phyloP scores from a whole-genome alignment of 148 eudicot species.

The Rhododendron vialii region DNA sequence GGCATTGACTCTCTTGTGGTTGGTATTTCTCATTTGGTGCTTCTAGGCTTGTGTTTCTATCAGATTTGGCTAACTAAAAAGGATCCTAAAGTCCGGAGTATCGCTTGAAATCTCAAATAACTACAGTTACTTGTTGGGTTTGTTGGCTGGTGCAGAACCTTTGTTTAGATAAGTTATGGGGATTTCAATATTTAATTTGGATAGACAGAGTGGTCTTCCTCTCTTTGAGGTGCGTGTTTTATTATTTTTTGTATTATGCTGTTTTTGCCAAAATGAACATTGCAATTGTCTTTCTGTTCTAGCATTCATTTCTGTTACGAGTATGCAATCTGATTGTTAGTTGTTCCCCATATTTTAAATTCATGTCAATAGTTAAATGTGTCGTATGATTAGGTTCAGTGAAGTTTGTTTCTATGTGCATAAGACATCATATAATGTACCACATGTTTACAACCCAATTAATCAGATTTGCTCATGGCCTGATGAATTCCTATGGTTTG shows the following conservation, averaged over 20 bases:
- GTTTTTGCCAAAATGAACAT: neutral
- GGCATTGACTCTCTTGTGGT: slow-evolving; percentile 44
- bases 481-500: neutral
- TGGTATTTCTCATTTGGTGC: slow-evolving; percentile 45
- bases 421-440: neutral
- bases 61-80: slow-evolving; percentile 39
- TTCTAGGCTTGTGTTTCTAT: slow-evolving; percentile 40
- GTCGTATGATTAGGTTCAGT: neutral
- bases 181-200: slow-evolving; percentile 44
- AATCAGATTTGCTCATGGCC: neutral
- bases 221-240: slow-evolving; percentile 47
- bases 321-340: neutral
- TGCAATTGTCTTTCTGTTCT: neutral
- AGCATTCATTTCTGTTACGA: neutral
- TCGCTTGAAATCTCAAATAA: slow-evolving; percentile 27
- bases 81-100: slow-evolving; percentile 17
- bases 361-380: neutral
- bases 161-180: slow-evolving; percentile 41
- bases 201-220: slow-evolving; percentile 32
- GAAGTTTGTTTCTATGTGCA: neutral
- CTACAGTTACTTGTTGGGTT: slow-evolving; percentile 36
- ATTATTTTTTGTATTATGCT: slow-evolving; percentile 1
- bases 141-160: slow-evolving; percentile 51
- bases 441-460: neutral
- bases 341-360: too few relatives aligned